phyloP scores from a whole-genome alignment of 352 stramenopile genomes.

The Lagenidium giganteum region DNA sequence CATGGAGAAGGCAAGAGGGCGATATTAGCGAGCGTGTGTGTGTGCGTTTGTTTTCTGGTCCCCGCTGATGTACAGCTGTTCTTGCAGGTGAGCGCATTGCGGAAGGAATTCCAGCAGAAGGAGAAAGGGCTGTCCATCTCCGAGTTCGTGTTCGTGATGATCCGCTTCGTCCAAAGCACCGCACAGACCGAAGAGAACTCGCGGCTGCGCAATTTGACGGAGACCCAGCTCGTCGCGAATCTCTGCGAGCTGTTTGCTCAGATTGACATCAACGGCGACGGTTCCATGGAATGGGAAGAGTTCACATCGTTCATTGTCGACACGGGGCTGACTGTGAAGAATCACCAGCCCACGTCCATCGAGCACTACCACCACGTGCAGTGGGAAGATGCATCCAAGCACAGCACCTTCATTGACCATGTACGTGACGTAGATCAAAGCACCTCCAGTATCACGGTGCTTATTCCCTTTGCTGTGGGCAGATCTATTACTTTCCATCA shows the following conservation, averaged over 20 bases:
- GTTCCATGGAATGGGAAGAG: conserved; percentile 91
- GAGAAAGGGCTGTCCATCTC: conserved; percentile 70
- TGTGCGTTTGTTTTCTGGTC: too few relatives aligned
- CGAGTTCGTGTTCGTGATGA: conserved; percentile 88
- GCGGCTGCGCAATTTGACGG: conserved; percentile 52
- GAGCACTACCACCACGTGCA: conserved; percentile 73
- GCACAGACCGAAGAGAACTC: conserved; percentile 51
- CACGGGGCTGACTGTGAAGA: conserved; percentile 76
- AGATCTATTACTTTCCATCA: conserved; percentile 79
- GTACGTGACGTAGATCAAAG: too few relatives aligned
- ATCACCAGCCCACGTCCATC: conserved; percentile 84
- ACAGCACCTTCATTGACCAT: conserved; percentile 79
- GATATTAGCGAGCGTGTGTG: neutral
- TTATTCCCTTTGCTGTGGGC: neutral
- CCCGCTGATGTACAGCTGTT: too few relatives aligned
- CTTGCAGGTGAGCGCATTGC: conserved; percentile 60
- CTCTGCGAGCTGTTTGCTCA: conserved; percentile 88
- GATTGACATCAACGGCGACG: conserved; percentile 90
- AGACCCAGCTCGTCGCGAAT: conserved; percentile 79
- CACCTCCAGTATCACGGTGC: too few relatives aligned
- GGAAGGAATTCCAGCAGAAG: conserved; percentile 82
- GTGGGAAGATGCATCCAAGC: conserved; percentile 83
- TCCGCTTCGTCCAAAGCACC: conserved; percentile 63
- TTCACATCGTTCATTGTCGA: conserved; percentile 91
- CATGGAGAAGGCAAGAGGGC: conserved; percentile 78